phyloP scores from a whole-genome alignment of 1,139 yeast species.

The Blastobotrys malaysiensis region DNA sequence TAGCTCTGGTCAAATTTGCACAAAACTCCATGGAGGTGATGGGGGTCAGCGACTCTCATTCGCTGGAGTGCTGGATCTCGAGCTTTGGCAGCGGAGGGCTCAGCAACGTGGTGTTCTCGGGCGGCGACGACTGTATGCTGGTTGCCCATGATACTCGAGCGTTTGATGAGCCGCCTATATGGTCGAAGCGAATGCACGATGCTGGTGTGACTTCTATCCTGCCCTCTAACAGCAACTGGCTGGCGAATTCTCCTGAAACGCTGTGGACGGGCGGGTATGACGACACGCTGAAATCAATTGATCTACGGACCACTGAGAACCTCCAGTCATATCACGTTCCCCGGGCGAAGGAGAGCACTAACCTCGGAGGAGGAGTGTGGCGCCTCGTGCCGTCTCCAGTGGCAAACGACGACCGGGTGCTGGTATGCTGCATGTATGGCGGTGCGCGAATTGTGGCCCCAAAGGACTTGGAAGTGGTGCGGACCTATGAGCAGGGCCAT shows the following conservation, averaged over 20 bases:
- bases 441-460: constrained; percentile 67
- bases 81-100: constrained; percentile 56
- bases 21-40: constrained; percentile 14
- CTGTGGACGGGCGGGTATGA: constrained; percentile 93
- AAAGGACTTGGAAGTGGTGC: constrained; percentile 42
- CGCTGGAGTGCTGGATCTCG: constrained; percentile 87
- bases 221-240: constrained; percentile 28
- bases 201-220: constrained; percentile 87
- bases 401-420: constrained; percentile 36
- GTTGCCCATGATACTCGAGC: constrained; percentile 68
- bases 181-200: constrained; percentile 61
- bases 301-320: constrained; percentile 50
- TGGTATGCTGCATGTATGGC: constrained; percentile 92
- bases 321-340: constrained; percentile 48
- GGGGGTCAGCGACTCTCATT: constrained; percentile 40
- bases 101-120: constrained; percentile 63
- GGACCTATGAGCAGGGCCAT: constrained; percentile 63
- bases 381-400: constrained; percentile 62
- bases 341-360: constrained; percentile 37
- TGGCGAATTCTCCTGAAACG: constrained; percentile 33
- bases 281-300: constrained; percentile 65
- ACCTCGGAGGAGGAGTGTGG: constrained; percentile 96
- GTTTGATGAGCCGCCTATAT: constrained; percentile 39
- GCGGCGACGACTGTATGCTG: constrained; percentile 82
- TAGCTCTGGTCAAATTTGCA: constrained; percentile 21